Percentiles rank a stretch among this genome's conserved stretches.
Conservation (phyloP, 495 filamentous ascomycete species). For the Penicillium samsonianum region DNA sequence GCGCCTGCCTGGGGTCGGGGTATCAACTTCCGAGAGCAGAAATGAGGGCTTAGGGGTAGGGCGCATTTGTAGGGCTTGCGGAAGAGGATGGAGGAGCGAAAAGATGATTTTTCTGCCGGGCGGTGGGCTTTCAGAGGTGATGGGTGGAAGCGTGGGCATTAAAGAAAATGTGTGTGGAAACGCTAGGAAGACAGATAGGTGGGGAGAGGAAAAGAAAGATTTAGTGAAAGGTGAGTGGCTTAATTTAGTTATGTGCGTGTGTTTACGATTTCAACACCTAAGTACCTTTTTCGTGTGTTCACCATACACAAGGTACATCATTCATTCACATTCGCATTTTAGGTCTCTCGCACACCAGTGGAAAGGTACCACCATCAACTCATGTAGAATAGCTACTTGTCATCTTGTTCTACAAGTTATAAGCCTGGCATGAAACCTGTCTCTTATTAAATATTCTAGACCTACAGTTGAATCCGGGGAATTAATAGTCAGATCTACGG, state of each 20-base stretch:
- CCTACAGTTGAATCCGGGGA: no score
- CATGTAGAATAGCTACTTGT: no score
- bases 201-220: neutral
- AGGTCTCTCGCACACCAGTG: neutral
- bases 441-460: no score
- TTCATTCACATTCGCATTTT: neutral
- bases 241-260: neutral
- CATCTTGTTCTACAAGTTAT: neutral
- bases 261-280: neutral
- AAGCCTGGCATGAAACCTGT: neutral
- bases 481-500: no score
- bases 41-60: slow-evolving; percentile 58
- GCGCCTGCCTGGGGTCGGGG: slow-evolving; percentile 27
- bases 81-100: slow-evolving; percentile 20
- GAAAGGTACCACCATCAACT: no score
- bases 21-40: slow-evolving; percentile 50
- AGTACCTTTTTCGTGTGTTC: neutral
- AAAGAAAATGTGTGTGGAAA: neutral
- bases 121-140: neutral
- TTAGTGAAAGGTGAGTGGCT: neutral
- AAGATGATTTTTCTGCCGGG: slow-evolving; percentile 29
- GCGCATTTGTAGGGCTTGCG: slow-evolving; percentile 41
- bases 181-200: neutral
- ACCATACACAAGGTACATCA: neutral
- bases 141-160: neutral